Base-by-base conservation (phyloP, 2,329 filamentous ascomycete genomes). In the Nothophaeocryptopus gaeumannii region DNA sequence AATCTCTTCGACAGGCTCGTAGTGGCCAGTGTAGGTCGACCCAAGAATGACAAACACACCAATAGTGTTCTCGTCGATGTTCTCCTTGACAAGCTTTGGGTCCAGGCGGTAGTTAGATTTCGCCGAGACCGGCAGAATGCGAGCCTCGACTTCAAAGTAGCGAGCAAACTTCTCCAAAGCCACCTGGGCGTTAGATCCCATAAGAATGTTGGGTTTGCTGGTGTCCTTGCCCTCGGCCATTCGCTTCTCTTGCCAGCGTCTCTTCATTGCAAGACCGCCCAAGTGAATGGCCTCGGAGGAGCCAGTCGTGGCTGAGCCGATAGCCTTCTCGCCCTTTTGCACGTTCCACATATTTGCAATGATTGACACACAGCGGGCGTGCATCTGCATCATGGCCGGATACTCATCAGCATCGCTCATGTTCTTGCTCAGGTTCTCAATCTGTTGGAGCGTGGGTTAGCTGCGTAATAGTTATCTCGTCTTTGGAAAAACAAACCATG, bases 21-120 rank as follows among this genome's bases (percentile, higher is more conserved):
- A 88, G 62, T 88, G 83, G 0, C 85, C 85, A 0, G 85, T 89
- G 58, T 88, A 89, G 0, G 85, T 89, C 43, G 78, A 83, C 2
- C 85, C 85, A 5, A 89, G 62, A 45, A 88, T 88, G 0, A 85
- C 82, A 61, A 86, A 88, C 0, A 89, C 72, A n/a, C 85, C 85
- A 58, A 89, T 88, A 0, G 85, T 89, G 58, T 88, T 88, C 68
- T 88, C 85, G 54, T 89, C 59, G 20, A 26, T 26, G 20, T 26
- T 26, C 20, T 87, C 65, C 60, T 78, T 80, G 1, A 88, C 81
- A 20, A 83, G 68, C 3, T 80, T 74, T 0, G 84, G 80, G 57
- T 88, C 83, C 7, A 88, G 73, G 30, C 82, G 72, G 62, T 76
- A 85, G 5, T 77, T 72, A 50, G 80, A 84, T 63, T 81, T 77